Percentiles rank a stretch among this genome's conserved stretches.
These are phyloP conservation scores for Aciculosporium take DNA, from an alignment of 2,329 filamentous ascomycete species.

Conservation along the genomic window DNA sequence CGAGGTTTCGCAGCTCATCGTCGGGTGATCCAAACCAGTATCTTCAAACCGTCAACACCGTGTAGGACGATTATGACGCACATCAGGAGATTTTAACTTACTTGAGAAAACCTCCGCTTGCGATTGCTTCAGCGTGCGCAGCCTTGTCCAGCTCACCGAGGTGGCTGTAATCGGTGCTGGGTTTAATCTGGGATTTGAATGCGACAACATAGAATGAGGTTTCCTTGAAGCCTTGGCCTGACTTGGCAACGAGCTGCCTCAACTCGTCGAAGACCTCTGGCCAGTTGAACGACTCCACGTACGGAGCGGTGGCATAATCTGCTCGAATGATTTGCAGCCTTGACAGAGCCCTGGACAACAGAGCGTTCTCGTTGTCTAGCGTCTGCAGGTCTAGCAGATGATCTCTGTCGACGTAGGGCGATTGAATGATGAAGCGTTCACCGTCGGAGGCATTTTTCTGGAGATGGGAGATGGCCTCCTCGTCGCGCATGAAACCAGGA, in stretches of 20 bases:
- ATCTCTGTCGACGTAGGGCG: constrained; percentile 56
- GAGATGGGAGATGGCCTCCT: constrained; percentile 13
- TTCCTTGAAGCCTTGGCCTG: constrained; percentile 39
- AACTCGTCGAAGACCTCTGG: constrained; percentile 44
- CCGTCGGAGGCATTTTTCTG: constrained; percentile 11
- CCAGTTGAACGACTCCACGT: constrained; percentile 69
- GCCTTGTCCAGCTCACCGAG: constrained; percentile 62
- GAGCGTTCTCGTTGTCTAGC: constrained; percentile 48
- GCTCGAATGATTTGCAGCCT: constrained; percentile 44
- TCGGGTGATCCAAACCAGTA: constrained; percentile 83
- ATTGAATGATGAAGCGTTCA: constrained; percentile 42
- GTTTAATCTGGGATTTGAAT: constrained; percentile 61
- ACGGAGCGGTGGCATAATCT: constrained; percentile 66
- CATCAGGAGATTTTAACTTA: constrained; percentile 19
- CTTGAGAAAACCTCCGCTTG: constrained; percentile 72
- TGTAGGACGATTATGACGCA: not conserved
- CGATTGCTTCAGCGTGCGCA: constrained; percentile 66
- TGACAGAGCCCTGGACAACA: constrained; percentile 59
- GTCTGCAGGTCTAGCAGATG: constrained; percentile 62
- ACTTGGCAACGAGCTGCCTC: constrained; percentile 31
- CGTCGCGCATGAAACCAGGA: constrained; percentile 13
- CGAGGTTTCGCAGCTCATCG: constrained; percentile 57
- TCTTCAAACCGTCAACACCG: constrained; percentile 23
- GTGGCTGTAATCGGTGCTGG: constrained; percentile 49
- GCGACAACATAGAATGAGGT: constrained; percentile 70